Base-by-base conservation (phyloP, 2,329 filamentous ascomycete species). In the Diaporthe vaccinii region DNA sequence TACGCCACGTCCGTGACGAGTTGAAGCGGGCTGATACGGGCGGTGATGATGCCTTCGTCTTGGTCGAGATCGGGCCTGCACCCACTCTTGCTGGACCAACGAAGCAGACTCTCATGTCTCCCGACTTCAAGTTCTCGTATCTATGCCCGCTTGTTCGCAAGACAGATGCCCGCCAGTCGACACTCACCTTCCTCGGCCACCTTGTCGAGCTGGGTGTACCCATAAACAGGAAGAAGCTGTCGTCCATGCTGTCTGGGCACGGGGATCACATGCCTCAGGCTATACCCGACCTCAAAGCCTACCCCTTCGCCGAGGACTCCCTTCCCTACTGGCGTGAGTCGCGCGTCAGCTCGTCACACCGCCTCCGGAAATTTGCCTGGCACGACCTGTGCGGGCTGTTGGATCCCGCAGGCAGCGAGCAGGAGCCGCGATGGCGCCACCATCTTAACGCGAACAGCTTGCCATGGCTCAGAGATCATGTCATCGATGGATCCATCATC, bases 381-480 rank as follows among this genome's bases (percentile, higher is more conserved):
- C 53, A 53, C 82, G n/a, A 82, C 87, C 55, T 73, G 1, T 57
- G 41, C 22, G 72, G 72, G 2, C 46, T 68, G n/a, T 59, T 53
- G 12, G 59, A 51, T 10, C 57, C 72, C 15, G 34, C 34, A 10
- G 51, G 41, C 44, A 65, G 44, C 15, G 44, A 46, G 9, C 44
- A 67, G 25, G 58, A 73, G 28, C 72, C 72, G 9, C 61, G 72
- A 2, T 73, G 72, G 72, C 59, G 70, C 41, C 51, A 72, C 34
- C 39, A 62, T 14, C 44, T 72, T 1, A 51, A 34, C 17, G 28
- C 81, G 10, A 78, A 77, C 15, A 82, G 85, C 68, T 61, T 84
- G 2, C 84, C 84, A 2, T 90, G 89, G 79, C 83, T 88, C 12
- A 81, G 85, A 57, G 87, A 89, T 77, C 89, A 90, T 78, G 79